Evolutionary conservation across 1,284 basidiomycete genomes (phyloP).

Genomic region (Tetrapyrgos nigripes): DNA sequence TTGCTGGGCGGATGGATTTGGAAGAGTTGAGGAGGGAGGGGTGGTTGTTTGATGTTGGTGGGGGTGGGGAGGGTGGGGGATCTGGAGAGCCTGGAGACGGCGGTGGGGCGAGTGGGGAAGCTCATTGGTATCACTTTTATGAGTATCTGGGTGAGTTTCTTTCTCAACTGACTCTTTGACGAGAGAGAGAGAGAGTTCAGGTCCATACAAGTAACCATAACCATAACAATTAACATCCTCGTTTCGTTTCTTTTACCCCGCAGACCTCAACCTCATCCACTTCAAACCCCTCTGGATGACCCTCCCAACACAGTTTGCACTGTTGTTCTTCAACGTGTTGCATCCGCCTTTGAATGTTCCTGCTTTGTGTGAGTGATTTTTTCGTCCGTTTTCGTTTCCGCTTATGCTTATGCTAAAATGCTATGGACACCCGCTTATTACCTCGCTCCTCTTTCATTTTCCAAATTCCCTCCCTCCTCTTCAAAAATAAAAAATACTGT

Average conservation of each 20-base stretch:
- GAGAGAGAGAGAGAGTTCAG: neutral
- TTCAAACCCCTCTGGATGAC: constrained; percentile 76
- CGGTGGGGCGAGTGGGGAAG: constrained; percentile 51
- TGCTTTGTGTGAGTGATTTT: constrained; percentile 68
- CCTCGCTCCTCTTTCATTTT: too few relatives aligned
- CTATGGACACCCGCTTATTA: too few relatives aligned
- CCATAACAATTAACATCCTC: neutral
- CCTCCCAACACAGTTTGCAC: constrained; percentile 82
- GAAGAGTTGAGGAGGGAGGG: constrained; percentile 66
- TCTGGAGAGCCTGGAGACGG: constrained; percentile 37
- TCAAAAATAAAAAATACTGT: too few relatives aligned
- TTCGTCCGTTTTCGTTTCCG: neutral
- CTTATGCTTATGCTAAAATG: too few relatives aligned
- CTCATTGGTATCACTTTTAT: constrained; percentile 84
- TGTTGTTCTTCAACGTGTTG: constrained; percentile 93
- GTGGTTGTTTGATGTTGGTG: constrained; percentile 89
- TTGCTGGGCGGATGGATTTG: constrained; percentile 70
- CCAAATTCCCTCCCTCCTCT: too few relatives aligned
- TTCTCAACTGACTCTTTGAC: constrained; percentile 1
- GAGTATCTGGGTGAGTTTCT: constrained; percentile 68
- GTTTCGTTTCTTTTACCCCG: too few relatives aligned
- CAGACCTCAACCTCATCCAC: constrained; percentile 68
- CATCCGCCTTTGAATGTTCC: constrained; percentile 96
- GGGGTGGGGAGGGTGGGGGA: neutral
- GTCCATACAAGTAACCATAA: neutral